A percentile compares a stretch with the other conserved stretches of the same genome.
phyloP scores from a whole-genome alignment of 1,284 basidiomycete species.

The Cutaneotrichosporon cavernicola region DNA sequence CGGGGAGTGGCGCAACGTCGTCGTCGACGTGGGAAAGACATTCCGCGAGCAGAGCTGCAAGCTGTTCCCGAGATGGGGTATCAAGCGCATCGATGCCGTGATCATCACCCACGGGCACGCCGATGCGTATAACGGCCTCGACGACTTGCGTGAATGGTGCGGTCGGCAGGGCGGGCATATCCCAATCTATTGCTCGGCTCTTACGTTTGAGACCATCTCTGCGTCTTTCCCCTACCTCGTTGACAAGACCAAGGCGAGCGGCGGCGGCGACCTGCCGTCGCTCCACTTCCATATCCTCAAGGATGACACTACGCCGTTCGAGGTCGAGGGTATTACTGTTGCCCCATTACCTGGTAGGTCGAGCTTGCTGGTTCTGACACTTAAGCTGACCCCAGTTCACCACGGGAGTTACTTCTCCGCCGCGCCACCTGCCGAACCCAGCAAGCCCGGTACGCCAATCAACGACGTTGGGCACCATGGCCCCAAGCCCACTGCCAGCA shows the following conservation, averaged over 20 bases:
- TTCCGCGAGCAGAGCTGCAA: constrained; percentile 50
- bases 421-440: constrained; percentile 12
- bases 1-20: constrained; percentile 44
- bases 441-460: constrained; percentile 9
- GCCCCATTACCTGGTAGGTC: constrained; percentile 38
- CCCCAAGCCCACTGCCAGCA: constrained; percentile 15
- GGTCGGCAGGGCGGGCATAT: constrained; percentile 42
- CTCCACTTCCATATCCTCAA: constrained; percentile 41
- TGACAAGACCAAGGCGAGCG: constrained; percentile 50
- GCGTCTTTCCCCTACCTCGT: constrained; percentile 52
- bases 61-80: constrained; percentile 50
- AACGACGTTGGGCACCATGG: constrained; percentile 6
- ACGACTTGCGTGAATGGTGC: constrained; percentile 50
- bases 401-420: constrained; percentile 30
- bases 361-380: constrained; percentile 2
- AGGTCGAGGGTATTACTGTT: constrained; percentile 42
- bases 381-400: constrained; percentile 25
- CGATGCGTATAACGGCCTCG: constrained; percentile 47
- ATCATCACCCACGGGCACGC: constrained; percentile 54
- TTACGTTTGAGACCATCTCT: constrained; percentile 46
- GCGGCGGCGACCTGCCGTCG: constrained; percentile 53
- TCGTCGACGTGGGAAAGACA: constrained; percentile 56
- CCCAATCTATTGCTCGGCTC: constrained; percentile 45
- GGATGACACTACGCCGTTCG: constrained; percentile 42
- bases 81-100: constrained; percentile 53